Conservation (phyloP, 2,329 filamentous ascomycete species). For the Trichoderma sp. region DNA sequence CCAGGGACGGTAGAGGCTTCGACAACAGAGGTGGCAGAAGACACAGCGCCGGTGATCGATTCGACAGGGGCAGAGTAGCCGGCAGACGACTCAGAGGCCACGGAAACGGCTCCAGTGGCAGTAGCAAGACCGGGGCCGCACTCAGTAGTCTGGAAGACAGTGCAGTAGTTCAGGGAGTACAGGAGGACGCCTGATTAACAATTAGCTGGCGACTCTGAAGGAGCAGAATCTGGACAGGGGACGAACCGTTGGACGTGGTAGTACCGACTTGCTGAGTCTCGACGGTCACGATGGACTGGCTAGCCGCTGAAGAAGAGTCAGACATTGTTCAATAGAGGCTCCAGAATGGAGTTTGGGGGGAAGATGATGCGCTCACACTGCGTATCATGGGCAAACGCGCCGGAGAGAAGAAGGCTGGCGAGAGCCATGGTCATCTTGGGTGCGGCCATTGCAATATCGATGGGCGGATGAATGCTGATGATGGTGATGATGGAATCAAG, state of each 20-base stretch:
- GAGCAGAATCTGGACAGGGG: background rate
- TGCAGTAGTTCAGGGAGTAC: slow-evolving; percentile 44
- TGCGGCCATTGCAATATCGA: slow-evolving; percentile 34
- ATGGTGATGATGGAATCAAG: background rate
- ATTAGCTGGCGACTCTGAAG: background rate
- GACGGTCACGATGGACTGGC: slow-evolving; percentile 36
- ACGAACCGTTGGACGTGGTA: slow-evolving; percentile 40
- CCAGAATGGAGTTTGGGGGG: background rate
- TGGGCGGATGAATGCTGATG: background rate
- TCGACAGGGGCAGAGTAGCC: slow-evolving; percentile 17
- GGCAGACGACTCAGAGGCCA: slow-evolving; percentile 28
- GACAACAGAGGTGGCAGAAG: slow-evolving; percentile 7
- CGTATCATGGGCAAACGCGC: slow-evolving; percentile 16
- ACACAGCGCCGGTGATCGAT: background rate
- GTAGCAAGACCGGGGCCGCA: slow-evolving; percentile 40
- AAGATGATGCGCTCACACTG: slow-evolving; percentile 14
- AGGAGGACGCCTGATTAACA: slow-evolving; percentile 37
- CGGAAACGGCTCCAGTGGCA: slow-evolving; percentile 25
- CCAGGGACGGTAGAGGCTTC: slow-evolving; percentile 12
- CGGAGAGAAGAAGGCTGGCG: slow-evolving; percentile 32
- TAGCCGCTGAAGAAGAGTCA: slow-evolving; percentile 35
- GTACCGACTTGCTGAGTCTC: slow-evolving; percentile 40
- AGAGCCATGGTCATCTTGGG: slow-evolving; percentile 38
- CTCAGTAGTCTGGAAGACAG: slow-evolving; percentile 40
- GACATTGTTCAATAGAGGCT: background rate